These are phyloP conservation scores for Alternaria sp. DNA, from an alignment of 2,329 filamentous ascomycete genomes.

Conservation along the genomic window DNA sequence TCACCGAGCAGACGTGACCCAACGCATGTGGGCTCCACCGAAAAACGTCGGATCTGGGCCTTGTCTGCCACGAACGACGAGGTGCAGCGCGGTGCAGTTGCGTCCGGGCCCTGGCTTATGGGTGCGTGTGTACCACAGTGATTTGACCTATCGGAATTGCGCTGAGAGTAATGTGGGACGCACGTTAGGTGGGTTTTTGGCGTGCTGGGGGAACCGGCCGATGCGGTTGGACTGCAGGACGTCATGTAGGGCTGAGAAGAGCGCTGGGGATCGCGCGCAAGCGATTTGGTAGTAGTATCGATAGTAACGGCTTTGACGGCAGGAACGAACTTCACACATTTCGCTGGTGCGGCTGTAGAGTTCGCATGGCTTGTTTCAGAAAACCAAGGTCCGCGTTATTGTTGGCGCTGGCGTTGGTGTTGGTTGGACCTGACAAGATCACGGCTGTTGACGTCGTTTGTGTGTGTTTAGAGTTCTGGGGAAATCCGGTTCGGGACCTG, in stretches of 20 bases:
- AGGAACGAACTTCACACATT: neutral
- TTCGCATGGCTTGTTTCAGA: neutral
- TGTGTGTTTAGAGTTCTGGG: neutral
- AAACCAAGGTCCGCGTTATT: neutral
- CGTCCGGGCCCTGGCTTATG: constrained; percentile 3
- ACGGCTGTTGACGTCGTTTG: neutral
- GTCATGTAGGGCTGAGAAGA: constrained; percentile 14
- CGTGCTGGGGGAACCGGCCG: neutral
- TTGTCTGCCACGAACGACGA: neutral
- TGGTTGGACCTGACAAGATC: neutral
- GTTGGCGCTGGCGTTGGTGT: neutral
- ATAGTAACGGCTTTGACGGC: constrained; percentile 4
- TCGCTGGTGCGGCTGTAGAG: neutral
- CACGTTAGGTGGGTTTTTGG: neutral
- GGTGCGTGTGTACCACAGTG: neutral
- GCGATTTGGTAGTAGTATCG: constrained; percentile 1
- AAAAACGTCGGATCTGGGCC: neutral
- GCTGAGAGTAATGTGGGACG: neutral
- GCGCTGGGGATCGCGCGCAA: neutral
- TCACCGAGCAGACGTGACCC: neutral
- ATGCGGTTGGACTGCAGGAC: neutral
- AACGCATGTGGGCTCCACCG: neutral
- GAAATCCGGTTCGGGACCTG: neutral
- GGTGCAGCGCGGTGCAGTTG: no score
- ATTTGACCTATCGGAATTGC: neutral